phyloP scores from a whole-genome alignment of 148 eudicot genomes.

The Fagopyrum esculentum region DNA sequence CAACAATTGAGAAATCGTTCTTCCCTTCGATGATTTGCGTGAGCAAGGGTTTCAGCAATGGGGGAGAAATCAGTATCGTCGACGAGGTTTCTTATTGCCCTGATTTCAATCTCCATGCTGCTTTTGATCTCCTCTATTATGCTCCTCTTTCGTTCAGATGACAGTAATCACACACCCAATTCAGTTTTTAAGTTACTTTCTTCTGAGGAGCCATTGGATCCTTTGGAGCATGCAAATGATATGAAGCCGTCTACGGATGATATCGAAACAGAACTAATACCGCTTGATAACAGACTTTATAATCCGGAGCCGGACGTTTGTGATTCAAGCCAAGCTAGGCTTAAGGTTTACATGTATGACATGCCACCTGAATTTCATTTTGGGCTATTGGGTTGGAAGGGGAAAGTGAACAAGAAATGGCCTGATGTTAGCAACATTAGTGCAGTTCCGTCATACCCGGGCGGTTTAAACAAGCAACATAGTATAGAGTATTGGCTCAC shows the following conservation, averaged over 20 bases:
- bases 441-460: conserved; percentile 71
- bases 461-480: conserved; percentile 91
- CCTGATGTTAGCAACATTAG: conserved; percentile 46
- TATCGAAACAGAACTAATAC: background rate
- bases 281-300: background rate
- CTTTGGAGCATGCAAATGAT: conserved; percentile 13
- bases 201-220: conserved; percentile 26
- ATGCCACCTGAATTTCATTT: conserved; percentile 83
- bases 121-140: conserved; percentile 48
- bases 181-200: conserved; percentile 38
- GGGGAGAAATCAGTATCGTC: conserved; percentile 44
- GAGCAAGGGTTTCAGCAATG: conserved; percentile 24
- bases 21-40: conserved; percentile 22
- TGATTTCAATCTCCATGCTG: conserved; percentile 38
- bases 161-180: conserved; percentile 33
- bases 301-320: conserved; percentile 19
- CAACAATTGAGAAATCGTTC: background rate
- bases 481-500: conserved; percentile 96
- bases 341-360: conserved; percentile 82
- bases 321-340: conserved; percentile 35
- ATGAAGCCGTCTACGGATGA: background rate
- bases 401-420: conserved; percentile 47
- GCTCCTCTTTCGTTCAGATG: conserved; percentile 46
- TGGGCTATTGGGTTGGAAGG: conserved; percentile 74
- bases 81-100: conserved; percentile 42